Percentiles rank a stretch among this genome's conserved stretches.
Evolutionary conservation across 768 basidiomycete species (phyloP).

Genomic region (Termitomyces eurrhizus): DNA sequence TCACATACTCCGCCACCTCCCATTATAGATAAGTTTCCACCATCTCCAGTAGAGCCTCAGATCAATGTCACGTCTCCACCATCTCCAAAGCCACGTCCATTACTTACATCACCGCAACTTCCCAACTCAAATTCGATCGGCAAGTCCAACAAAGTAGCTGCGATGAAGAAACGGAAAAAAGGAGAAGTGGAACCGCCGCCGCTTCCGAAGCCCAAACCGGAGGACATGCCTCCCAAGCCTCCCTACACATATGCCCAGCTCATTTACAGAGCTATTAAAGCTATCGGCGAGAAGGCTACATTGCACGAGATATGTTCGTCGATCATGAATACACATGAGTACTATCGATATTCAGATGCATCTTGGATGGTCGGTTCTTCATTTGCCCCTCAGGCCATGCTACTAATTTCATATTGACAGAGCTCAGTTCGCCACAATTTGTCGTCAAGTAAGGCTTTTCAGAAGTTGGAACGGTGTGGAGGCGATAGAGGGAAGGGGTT

Average conservation of each 20-base stretch:
- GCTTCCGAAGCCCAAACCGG: conserved; percentile 47
- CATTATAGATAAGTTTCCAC: conserved; percentile 40
- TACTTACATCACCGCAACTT: conserved; percentile 42
- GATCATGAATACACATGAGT: conserved; percentile 86
- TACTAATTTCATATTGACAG: conserved; percentile 30
- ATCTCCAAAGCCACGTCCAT: conserved; percentile 32
- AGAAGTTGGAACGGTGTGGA: conserved; percentile 82
- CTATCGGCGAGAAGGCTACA: conserved; percentile 80
- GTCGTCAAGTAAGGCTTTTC: conserved; percentile 89
- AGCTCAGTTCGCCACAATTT: conserved; percentile 94
- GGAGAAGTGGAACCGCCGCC: conserved; percentile 37
- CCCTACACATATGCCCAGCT: conserved; percentile 88
- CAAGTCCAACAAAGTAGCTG: conserved; percentile 39
- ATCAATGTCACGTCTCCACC: conserved; percentile 35
- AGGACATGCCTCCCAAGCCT: conserved; percentile 86
- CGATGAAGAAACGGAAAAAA: conserved; percentile 75
- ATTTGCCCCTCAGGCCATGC: not conserved
- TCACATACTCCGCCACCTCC: conserved; percentile 67
- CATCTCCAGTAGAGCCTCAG: conserved; percentile 38
- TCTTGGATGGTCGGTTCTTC: conserved; percentile 81
- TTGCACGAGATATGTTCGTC: conserved; percentile 89
- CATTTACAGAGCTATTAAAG: conserved; percentile 85
- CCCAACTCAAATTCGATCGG: conserved; percentile 62
- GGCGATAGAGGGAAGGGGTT: conserved; percentile 90
- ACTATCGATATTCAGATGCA: conserved; percentile 83